Conservation (phyloP, 768 basidiomycete species). For the Boletus sensibilis region DNA sequence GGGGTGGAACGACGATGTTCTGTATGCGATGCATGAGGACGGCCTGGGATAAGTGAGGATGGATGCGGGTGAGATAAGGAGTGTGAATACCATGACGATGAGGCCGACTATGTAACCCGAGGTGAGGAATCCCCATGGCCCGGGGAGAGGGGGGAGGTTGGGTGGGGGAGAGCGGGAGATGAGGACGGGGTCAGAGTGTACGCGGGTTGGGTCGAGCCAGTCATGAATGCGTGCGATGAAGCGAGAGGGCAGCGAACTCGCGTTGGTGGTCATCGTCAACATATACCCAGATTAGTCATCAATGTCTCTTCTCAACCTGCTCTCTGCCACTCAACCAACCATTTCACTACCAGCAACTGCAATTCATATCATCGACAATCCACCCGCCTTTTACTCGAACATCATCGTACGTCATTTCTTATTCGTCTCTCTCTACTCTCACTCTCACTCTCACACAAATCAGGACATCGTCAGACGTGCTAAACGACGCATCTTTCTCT, state of each 20-base stretch:
- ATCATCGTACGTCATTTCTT: constrained; percentile 47
- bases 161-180: background rate
- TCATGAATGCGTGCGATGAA: constrained; percentile 22
- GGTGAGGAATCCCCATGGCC: constrained; percentile 70
- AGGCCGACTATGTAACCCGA: constrained; percentile 71
- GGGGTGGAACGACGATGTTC: constrained; percentile 71
- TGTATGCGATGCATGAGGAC: constrained; percentile 74
- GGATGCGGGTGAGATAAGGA: background rate
- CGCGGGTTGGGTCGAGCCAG: background rate
- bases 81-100: constrained; percentile 54
- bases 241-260: background rate
- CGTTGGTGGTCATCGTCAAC: constrained; percentile 9
- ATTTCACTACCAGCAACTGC: constrained; percentile 46
- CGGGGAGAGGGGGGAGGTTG: constrained; percentile 40
- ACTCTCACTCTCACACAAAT: background rate
- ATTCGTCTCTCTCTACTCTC: too few relatives aligned
- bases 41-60: constrained; percentile 41
- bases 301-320: constrained; percentile 19
- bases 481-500: constrained; percentile 78
- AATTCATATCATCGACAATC: constrained; percentile 55
- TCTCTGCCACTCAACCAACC: constrained; percentile 45
- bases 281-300: constrained; percentile 25
- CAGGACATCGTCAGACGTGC: constrained; percentile 82
- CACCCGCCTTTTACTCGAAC: constrained; percentile 53
- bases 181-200: background rate